These are phyloP conservation scores for Hibiscus trionum DNA, from an alignment of 345 rosid species.

Conservation along the genomic window DNA sequence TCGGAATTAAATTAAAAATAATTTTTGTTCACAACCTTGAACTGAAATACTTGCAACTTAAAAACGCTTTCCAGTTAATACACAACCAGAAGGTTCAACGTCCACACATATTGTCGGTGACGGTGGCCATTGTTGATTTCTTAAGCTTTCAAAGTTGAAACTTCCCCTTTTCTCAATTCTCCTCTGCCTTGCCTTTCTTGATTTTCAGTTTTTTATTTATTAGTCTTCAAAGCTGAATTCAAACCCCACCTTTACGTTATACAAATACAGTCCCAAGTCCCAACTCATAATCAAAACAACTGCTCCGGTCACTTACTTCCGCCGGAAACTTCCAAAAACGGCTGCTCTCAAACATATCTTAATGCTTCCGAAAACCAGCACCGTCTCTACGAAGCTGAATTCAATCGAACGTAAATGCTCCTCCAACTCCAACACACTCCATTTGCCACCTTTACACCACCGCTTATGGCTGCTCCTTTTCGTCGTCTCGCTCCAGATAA, in stretches of 20 bases:
- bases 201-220: not conserved
- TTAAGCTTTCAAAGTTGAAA: not conserved
- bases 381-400: slow-evolving; percentile 1
- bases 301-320: slow-evolving; percentile 18
- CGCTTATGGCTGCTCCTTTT: slow-evolving; percentile 48
- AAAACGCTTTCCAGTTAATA: not conserved
- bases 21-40: not conserved
- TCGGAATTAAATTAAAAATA: not conserved
- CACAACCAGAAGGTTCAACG: not conserved
- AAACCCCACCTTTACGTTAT: not conserved
- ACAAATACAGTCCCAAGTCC: not conserved
- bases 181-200: not conserved
- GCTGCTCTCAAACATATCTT: not conserved
- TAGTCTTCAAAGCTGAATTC: not conserved
- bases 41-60: not conserved
- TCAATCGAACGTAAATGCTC: slow-evolving; percentile 36
- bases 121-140: not conserved
- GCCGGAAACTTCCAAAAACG: slow-evolving; percentile 8
- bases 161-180: not conserved
- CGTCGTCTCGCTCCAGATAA: slow-evolving; percentile 52
- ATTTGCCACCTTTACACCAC: slow-evolving; percentile 22
- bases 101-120: not conserved
- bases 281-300: not conserved
- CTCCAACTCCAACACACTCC: slow-evolving; percentile 21
- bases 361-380: slow-evolving; percentile 38